Percentiles rank a stretch among this genome's conserved stretches.
Evolutionary conservation across 345 rosid species (phyloP).

Genomic region (Melaleuca alternifolia): DNA sequence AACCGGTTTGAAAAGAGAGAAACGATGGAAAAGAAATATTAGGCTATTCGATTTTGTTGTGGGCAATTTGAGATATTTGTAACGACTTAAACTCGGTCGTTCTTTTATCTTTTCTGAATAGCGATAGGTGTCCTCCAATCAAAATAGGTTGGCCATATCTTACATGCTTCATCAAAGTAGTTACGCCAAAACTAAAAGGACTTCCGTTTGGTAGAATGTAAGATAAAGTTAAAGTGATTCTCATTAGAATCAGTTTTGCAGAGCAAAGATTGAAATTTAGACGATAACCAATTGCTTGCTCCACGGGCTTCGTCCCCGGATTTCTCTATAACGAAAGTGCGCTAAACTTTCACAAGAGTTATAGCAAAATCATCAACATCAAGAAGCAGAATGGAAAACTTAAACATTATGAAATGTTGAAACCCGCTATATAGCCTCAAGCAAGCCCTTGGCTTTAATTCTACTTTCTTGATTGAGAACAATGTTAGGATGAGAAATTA

Average conservation of each 20-base stretch:
- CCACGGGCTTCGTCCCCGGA: not conserved
- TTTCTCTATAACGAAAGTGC: not conserved
- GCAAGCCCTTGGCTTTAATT: not conserved
- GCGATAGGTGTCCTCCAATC: not conserved
- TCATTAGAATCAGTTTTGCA: no score
- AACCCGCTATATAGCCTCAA: not conserved
- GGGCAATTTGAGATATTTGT: not conserved
- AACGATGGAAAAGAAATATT: not conserved
- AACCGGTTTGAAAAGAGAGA: not conserved
- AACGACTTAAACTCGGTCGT: not conserved
- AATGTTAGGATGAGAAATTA: not conserved
- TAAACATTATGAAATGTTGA: not conserved
- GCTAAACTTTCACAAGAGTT: not conserved
- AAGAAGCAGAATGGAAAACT: not conserved
- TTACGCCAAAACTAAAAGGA: no score
- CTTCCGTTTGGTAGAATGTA: no score
- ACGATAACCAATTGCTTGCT: not conserved
- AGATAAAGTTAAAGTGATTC: no score
- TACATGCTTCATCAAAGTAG: no score
- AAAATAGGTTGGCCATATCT: no score
- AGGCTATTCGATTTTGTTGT: fast-evolving
- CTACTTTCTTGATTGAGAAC: not conserved
- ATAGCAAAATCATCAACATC: not conserved
- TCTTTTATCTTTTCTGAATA: no score
- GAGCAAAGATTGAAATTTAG: not conserved